Base-by-base conservation (phyloP, 352 stramenopile species). In the Globisporangium paroecandrum region DNA sequence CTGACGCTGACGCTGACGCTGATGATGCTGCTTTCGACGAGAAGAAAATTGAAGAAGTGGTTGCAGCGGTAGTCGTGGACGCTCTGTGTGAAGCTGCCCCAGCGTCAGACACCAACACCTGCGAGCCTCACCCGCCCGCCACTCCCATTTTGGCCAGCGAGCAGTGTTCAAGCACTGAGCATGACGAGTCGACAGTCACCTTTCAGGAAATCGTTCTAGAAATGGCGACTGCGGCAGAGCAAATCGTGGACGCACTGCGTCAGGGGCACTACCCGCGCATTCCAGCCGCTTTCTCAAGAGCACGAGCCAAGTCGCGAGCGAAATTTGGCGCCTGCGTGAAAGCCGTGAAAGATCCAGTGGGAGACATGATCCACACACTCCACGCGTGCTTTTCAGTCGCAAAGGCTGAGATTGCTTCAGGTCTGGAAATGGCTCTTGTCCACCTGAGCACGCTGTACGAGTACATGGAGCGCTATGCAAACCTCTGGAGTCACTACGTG, bases 211-310 rank as follows among this genome's bases (percentile, higher is more conserved):
- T 60, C 46, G 64, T 60, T 12, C 24, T 53, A 0, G 65, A 62
- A 12, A 32, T 70, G 13, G 65, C 65, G 18, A 53, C 29, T 47
- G 65, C 65, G 0, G 24, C 41, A 3, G 58, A 70, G 49, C 65
- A 66, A 47, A 41, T 70, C 36, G 65, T 66, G 24, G 4, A 25
- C 1, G 65, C 61, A 20, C 22, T 70, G 24, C 49, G 51, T n/a
- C 25, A 51, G 5, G 65, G 59, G 1, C 58, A 38, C 2, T 54
- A 29, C 7, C 65, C 65, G 46, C 59, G 56, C 15, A 22, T 57
- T 4, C 38, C 49, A n/a, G 47, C 4, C 4, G 32, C 51, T 3
- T 1, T 66, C 9, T 24, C 58, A 24, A 24, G 24, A 8, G 58
- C 47, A 24, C 24, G 32, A 13, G 36, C 20, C 18, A 22, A 22